These are phyloP conservation scores for Tolypocladium paradoxum DNA, from an alignment of 2,329 filamentous ascomycete genomes.

Conservation along the genomic window DNA sequence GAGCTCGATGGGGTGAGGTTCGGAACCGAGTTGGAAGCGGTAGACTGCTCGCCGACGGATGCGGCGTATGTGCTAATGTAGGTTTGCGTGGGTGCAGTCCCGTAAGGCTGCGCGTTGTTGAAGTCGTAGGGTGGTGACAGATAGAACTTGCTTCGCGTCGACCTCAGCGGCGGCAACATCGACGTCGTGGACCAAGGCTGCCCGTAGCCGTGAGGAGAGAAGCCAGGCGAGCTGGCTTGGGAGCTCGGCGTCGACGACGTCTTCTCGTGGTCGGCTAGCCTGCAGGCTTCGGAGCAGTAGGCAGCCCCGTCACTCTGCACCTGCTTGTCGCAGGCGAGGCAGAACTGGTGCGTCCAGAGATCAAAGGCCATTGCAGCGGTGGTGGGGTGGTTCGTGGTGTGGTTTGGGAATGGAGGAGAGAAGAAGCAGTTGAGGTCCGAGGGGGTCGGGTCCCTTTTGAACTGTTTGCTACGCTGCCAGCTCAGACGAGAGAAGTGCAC, in stretches of 20 bases:
- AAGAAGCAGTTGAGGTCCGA: background rate
- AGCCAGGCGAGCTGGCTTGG: conserved; percentile 45
- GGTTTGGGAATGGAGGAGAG: conserved; percentile 8
- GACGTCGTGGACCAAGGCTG: conserved; percentile 36
- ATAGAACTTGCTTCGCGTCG: conserved; percentile 42
- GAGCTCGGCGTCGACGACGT: conserved; percentile 48
- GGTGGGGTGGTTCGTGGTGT: conserved; percentile 8
- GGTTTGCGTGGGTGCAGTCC: conserved; percentile 33
- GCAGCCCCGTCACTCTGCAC: conserved; percentile 65
- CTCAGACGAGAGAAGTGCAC: background rate
- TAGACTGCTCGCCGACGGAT: conserved; percentile 14
- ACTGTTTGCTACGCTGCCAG: background rate
- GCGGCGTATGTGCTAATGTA: conserved; percentile 13
- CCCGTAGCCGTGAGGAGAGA: conserved; percentile 30
- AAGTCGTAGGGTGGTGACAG: conserved; percentile 71
- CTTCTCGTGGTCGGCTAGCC: conserved; percentile 77
- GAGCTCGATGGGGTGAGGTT: conserved; percentile 63
- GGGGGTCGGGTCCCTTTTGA: conserved; percentile 5
- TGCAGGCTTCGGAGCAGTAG: conserved; percentile 89
- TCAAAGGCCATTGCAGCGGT: conserved; percentile 40
- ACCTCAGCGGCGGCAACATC: conserved; percentile 3
- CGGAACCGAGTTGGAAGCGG: conserved; percentile 17
- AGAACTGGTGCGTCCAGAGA: conserved; percentile 82
- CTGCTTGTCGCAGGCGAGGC: conserved; percentile 78
- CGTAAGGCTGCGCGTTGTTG: conserved; percentile 48